phyloP scores from a whole-genome alignment of 805 yeast genomes.

The Yarrowia bubula region DNA sequence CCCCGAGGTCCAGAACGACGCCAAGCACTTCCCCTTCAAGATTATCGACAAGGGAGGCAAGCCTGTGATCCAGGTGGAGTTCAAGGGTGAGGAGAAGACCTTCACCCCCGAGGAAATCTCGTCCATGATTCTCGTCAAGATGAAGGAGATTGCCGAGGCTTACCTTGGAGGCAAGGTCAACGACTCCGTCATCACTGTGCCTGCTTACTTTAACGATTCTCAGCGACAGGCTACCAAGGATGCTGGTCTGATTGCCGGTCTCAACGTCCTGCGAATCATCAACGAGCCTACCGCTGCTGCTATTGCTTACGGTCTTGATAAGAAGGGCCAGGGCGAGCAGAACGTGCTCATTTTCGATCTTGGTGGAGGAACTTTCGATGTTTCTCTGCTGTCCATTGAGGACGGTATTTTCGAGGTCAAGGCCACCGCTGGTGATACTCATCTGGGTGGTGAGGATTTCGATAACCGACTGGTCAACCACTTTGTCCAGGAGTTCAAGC shows the following conservation, averaged over 20 bases:
- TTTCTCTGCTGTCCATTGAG: conserved; percentile 84
- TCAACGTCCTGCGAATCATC: conserved; percentile 70
- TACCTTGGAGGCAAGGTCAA: conserved; percentile 79
- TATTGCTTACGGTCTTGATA: conserved; percentile 89
- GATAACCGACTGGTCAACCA: conserved; percentile 14
- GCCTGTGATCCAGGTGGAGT: conserved; percentile 15
- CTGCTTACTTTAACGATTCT: conserved; percentile 66
- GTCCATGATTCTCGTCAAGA: conserved; percentile 85
- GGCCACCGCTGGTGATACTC: conserved; percentile 90
- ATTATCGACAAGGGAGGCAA: conserved; percentile 19
- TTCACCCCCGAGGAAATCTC: conserved; percentile 80
- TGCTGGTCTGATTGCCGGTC: conserved; percentile 5
- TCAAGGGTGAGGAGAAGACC: conserved; percentile 19
- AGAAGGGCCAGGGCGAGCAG: conserved; percentile 68
- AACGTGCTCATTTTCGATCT: conserved; percentile 72
- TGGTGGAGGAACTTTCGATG: conserved; percentile 70
- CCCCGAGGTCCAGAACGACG: conserved; percentile 37
- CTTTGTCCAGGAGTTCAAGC: conserved; percentile 22
- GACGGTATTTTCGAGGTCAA: conserved; percentile 96
- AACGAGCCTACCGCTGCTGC: conserved; percentile 99
- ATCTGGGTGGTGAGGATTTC: conserved; percentile 36
- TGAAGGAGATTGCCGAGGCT: conserved; percentile 92
- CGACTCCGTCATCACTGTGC: conserved; percentile 94
- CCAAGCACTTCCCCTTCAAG: conserved; percentile 20
- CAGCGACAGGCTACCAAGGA: conserved; percentile 20